Conservation (phyloP, 768 basidiomycete species). For the Thelephora aurantiotincta region DNA sequence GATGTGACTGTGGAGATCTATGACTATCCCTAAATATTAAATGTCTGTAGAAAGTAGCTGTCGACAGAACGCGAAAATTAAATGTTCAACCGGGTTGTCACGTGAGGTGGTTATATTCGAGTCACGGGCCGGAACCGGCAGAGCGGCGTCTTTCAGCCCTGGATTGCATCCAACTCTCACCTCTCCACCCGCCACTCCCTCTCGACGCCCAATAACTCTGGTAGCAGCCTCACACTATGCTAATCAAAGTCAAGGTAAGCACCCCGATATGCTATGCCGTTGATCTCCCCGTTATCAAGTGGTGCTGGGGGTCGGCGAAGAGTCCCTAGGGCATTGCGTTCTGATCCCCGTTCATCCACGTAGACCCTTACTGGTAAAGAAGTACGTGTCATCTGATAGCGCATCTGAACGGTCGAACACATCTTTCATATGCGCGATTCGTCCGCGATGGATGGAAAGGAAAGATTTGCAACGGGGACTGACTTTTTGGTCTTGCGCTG, state of each 20-base stretch:
- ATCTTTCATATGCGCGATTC: not conserved
- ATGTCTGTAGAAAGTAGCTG: too few species aligned
- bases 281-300: slow-evolving; percentile 1
- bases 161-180: too few species aligned
- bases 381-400: slow-evolving; percentile 28
- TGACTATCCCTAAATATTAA: too few species aligned
- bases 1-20: too few species aligned
- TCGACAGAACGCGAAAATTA: too few species aligned
- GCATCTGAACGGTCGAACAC: not conserved
- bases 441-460: not conserved
- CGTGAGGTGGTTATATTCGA: too few species aligned
- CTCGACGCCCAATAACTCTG: too few species aligned
- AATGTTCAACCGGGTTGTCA: too few species aligned
- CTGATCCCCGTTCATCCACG: not conserved
- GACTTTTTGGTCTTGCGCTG: not conserved
- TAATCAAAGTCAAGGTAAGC: slow-evolving; percentile 83
- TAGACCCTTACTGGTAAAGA: slow-evolving; percentile 97
- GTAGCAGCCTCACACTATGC: slow-evolving; percentile 27
- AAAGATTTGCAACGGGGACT: not conserved
- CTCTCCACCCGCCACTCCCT: too few species aligned
- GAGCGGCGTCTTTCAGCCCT: too few species aligned
- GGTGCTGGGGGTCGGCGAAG: not conserved
- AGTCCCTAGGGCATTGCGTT: too few species aligned
- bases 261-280: not conserved
- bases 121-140: too few species aligned